Conservation (phyloP, 345 rosid genomes). For the Anacardium occidentale region DNA sequence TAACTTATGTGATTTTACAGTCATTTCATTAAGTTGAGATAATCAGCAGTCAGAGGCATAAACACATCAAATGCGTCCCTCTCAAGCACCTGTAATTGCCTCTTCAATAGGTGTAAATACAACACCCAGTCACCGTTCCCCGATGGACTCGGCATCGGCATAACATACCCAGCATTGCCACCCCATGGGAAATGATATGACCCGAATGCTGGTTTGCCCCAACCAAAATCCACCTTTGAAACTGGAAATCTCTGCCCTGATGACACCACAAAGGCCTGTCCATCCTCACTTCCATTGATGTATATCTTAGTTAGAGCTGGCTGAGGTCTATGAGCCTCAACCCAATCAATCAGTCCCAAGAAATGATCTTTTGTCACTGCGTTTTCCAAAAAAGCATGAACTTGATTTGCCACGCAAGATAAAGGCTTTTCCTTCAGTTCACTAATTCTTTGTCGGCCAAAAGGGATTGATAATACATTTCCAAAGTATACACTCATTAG, state of each 20-base stretch:
- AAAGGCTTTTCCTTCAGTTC: constrained; percentile 47
- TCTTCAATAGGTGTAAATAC: constrained; percentile 38
- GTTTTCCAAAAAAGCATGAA: constrained; percentile 42
- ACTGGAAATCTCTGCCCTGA: constrained; percentile 66
- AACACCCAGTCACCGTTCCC: constrained; percentile 63
- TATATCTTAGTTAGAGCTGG: constrained; percentile 55
- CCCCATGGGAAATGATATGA: constrained; percentile 68
- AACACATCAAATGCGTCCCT: constrained; percentile 30
- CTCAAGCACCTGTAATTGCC: constrained; percentile 38
- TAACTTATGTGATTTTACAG: too few species aligned
- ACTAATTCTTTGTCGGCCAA: constrained; percentile 34
- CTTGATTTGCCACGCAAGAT: constrained; percentile 51
- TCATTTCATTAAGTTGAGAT: constrained; percentile 16
- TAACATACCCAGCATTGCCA: constrained; percentile 52
- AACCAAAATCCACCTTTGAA: constrained; percentile 49
- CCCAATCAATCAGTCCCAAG: constrained; percentile 75
- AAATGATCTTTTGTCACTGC: constrained; percentile 60
- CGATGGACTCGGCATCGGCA: constrained; percentile 62
- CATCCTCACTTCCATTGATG: constrained; percentile 33
- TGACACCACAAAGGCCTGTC: constrained; percentile 70
- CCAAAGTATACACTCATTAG: constrained; percentile 50
- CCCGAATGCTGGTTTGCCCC: constrained; percentile 53
- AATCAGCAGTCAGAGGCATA: constrained; percentile 33
- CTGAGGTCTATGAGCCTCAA: constrained; percentile 59
- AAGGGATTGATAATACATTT: constrained; percentile 71